Percentiles rank a stretch among this genome's conserved stretches.
phyloP scores from a whole-genome alignment of 2,329 filamentous ascomycete genomes.

The Fusarium ramigenum region DNA sequence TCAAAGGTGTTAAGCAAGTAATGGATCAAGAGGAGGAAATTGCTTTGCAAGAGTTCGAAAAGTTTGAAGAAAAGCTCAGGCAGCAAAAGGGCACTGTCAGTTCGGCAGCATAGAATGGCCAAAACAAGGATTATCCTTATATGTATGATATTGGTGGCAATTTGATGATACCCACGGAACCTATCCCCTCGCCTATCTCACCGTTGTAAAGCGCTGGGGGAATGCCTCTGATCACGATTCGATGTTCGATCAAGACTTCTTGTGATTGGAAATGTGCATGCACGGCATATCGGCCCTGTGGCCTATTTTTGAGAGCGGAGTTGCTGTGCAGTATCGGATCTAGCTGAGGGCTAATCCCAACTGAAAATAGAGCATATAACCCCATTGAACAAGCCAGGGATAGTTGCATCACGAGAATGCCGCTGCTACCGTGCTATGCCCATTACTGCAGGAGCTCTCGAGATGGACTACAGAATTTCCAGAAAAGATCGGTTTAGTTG shows the following conservation, averaged over 20 bases:
- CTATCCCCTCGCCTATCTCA: neutral
- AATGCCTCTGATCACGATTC: neutral
- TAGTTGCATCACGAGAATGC: neutral
- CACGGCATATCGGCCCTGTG: neutral
- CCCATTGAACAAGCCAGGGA: neutral
- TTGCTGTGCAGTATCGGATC: neutral
- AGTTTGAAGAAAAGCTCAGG: conserved; percentile 86
- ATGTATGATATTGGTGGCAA: conserved; percentile 39
- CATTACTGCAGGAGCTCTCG: conserved; percentile 4
- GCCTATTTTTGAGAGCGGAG: neutral
- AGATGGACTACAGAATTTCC: neutral
- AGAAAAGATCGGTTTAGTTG: neutral
- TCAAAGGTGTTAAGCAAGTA: conserved; percentile 90
- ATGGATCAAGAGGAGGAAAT: conserved; percentile 93
- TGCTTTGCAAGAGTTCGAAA: conserved; percentile 86
- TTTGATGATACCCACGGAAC: conserved; percentile 42
- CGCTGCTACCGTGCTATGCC: neutral
- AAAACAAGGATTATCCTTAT: neutral
- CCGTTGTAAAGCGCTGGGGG: neutral
- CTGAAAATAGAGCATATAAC: neutral
- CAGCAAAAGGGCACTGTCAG: conserved; percentile 57
- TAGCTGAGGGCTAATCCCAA: neutral
- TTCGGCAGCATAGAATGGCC: conserved; percentile 6
- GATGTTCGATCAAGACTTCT: neutral
- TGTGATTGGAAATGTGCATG: neutral